Conservation (phyloP, 2,329 filamentous ascomycete genomes). For the Sarocladium brachiariae region DNA sequence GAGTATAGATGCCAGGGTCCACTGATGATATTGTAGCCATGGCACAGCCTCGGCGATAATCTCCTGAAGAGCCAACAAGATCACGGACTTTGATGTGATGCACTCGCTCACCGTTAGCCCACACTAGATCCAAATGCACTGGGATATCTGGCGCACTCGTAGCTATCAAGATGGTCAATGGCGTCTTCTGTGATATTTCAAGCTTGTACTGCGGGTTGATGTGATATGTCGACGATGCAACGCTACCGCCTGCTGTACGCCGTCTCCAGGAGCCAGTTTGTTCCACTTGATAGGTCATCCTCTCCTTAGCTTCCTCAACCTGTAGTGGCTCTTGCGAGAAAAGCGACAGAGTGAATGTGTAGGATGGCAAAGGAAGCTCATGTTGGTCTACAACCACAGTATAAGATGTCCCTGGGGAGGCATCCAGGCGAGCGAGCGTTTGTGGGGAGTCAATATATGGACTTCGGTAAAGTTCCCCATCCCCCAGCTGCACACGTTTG, state of each 20-base stretch:
- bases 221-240: slow-evolving; percentile 68
- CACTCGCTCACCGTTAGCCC: slow-evolving; percentile 67
- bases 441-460: slow-evolving; percentile 95
- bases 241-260: slow-evolving; percentile 77
- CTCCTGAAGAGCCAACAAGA: slow-evolving; percentile 75
- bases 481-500: slow-evolving; percentile 64
- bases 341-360: slow-evolving; percentile 82
- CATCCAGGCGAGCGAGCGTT: slow-evolving; percentile 65
- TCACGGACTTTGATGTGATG: slow-evolving; percentile 65
- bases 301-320: slow-evolving; percentile 54
- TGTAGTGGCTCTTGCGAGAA: slow-evolving; percentile 61
- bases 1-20: slow-evolving; percentile 70
- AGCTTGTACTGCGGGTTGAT: slow-evolving; percentile 83
- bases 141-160: slow-evolving; percentile 60
- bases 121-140: slow-evolving; percentile 78
- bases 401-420: slow-evolving; percentile 34
- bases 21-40: slow-evolving; percentile 56
- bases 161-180: slow-evolving; percentile 68
- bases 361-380: slow-evolving; percentile 62
- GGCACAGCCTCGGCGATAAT: slow-evolving; percentile 77
- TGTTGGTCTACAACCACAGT: slow-evolving; percentile 71
- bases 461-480: slow-evolving; percentile 63
- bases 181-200: slow-evolving; percentile 45
- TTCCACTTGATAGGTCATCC: slow-evolving; percentile 52
- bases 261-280: slow-evolving; percentile 65